phyloP scores from a whole-genome alignment of 306 rosid genomes.

The Cicer chorassanicum region DNA sequence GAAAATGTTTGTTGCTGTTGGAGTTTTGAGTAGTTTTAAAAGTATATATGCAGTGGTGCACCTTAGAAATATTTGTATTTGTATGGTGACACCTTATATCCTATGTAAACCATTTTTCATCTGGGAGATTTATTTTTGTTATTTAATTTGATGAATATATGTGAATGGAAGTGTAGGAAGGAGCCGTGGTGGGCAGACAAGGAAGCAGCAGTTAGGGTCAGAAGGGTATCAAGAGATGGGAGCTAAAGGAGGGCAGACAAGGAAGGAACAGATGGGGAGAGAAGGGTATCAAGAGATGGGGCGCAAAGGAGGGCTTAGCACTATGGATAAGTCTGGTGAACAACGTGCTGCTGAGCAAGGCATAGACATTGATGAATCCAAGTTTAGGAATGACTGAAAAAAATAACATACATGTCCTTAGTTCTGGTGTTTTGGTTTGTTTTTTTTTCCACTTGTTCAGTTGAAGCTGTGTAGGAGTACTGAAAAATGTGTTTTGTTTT shows the following conservation, averaged over 20 bases:
- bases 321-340: slow-evolving; percentile 59
- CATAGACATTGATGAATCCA: slow-evolving; percentile 59
- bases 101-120: too few species aligned
- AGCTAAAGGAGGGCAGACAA: slow-evolving; percentile 63
- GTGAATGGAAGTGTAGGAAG: slow-evolving; percentile 49
- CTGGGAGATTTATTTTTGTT: background rate
- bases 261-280: slow-evolving; percentile 66
- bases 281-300: slow-evolving; percentile 73
- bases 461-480: slow-evolving; percentile 6
- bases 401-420: background rate
- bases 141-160: background rate
- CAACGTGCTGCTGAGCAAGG: slow-evolving; percentile 67
- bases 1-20: too few species aligned
- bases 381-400: slow-evolving; percentile 32
- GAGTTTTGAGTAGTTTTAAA: too few species aligned
- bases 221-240: slow-evolving; percentile 71
- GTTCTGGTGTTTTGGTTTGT: background rate
- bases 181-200: slow-evolving; percentile 68
- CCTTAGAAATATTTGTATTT: too few species aligned
- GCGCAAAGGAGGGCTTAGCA: slow-evolving; percentile 69
- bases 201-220: slow-evolving; percentile 70
- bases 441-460: background rate
- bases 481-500: background rate
- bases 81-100: too few species aligned
- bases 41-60: too few species aligned